phyloP scores from a whole-genome alignment of 2,329 filamentous ascomycete genomes.

The Nemania abortiva region DNA sequence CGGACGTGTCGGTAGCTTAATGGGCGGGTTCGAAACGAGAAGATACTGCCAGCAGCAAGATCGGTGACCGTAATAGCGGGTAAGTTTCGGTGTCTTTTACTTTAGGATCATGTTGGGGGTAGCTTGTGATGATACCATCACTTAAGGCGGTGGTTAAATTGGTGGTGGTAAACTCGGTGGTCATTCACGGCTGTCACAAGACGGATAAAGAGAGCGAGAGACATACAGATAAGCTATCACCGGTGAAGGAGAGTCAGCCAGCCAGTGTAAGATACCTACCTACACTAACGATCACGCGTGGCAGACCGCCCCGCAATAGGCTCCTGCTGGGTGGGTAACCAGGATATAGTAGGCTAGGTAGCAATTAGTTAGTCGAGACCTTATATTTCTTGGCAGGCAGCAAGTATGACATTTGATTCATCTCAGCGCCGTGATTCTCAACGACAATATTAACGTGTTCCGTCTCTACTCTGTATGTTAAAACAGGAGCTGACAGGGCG shows the following conservation, averaged over 20 bases:
- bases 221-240: conserved; percentile 27
- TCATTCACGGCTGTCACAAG: conserved; percentile 37
- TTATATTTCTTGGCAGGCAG: not conserved
- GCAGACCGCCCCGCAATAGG: conserved; percentile 17
- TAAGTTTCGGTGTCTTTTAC: not conserved
- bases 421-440: not conserved
- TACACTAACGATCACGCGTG: conserved; percentile 17
- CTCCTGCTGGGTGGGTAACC: not conserved
- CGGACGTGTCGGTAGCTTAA: conserved; percentile 17
- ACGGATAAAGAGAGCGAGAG: conserved; percentile 21
- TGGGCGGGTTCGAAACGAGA: not conserved
- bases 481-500: not conserved
- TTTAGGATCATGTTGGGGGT: not conserved
- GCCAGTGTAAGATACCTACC: conserved; percentile 5
- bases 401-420: not conserved
- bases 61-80: not conserved
- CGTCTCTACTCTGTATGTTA: not conserved
- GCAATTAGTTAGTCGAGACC: not conserved
- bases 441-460: not conserved
- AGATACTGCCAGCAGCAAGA: not conserved
- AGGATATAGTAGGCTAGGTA: not conserved
- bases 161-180: conserved; percentile 3
- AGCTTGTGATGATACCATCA: conserved; percentile 7
- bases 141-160: not conserved
- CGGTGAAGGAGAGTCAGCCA: conserved; percentile 17